Conservation (phyloP, 148 eudicot genomes). For the Talinum fruticosum region DNA sequence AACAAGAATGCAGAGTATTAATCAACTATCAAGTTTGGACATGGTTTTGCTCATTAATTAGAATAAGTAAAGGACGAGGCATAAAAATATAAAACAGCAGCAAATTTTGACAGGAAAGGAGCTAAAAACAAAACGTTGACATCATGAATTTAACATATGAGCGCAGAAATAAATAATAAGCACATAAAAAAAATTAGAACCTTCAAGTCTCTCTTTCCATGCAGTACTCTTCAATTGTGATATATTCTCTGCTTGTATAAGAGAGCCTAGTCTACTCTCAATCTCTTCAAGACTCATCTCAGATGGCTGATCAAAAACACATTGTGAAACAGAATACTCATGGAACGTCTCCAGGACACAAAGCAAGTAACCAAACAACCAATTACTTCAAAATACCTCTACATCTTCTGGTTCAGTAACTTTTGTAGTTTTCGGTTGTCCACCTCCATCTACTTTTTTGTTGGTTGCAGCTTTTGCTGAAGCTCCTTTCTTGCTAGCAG, state of each 20-base stretch:
- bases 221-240: conserved; percentile 82
- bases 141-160: conserved; percentile 3
- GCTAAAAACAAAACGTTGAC: background rate
- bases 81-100: background rate
- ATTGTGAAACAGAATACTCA: background rate
- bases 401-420: conserved; percentile 78
- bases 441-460: conserved; percentile 72
- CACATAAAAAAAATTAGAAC: conserved; percentile 33
- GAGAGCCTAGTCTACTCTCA: conserved; percentile 81
- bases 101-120: background rate
- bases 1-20: background rate
- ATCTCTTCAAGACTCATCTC: conserved; percentile 97
- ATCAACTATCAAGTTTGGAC: background rate
- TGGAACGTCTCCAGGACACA: background rate
- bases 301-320: conserved; percentile 59
- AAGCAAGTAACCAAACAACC: conserved; percentile 6
- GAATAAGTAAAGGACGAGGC: background rate
- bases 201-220: conserved; percentile 99
- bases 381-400: conserved; percentile 49
- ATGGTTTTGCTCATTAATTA: background rate
- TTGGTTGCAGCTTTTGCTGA: conserved; percentile 51
- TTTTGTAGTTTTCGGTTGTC: conserved; percentile 54
- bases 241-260: conserved; percentile 70
- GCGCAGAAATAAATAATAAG: conserved; percentile 1
- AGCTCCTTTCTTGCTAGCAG: conserved; percentile 67